Evolutionary conservation across 768 basidiomycete species (phyloP), one percentile per base, ranked within the genome.

Genomic region (Nidularia pulvinata): DNA sequence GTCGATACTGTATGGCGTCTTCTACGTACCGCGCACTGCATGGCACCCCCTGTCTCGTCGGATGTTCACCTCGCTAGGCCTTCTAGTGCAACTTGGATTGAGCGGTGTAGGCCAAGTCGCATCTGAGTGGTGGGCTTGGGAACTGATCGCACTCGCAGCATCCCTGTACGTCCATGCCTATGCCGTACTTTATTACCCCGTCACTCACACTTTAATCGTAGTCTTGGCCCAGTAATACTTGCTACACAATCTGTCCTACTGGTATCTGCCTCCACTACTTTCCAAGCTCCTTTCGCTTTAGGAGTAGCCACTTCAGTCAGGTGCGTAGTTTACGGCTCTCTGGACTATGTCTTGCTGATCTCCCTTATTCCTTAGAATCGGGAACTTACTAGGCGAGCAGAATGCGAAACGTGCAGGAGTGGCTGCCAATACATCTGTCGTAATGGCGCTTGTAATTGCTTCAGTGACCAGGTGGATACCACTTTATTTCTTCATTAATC

Each of bases 101-200:
- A 90, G 91, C 7, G 95, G 96, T 7, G 84, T 93, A 19, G 88
- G 85, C 0, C 93, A 94, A 67, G 88, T 84, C 3, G 92, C 91
- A 1, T 86, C 84, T 3, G 96, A 97, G 69, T 98, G 95, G 96
- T 98, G 95, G 94, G 88, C 89, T 37, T 96, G 96, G 96, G 95
- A 97, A 69, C 79, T 93, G 5, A 69, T 90, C 33, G 87, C 86
- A 22, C 72, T 83, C 1, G 79, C 76, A 5, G 82, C 82, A 3
- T 78, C 77, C 56, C 59, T 79, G 73, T 79, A 57, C 55, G 76
- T 44, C 7, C 11, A 19, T 1, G 34, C 32, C 32, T 42, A 33
- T 47, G 25, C 25, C 25, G 25, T 30, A 4, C 25, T 30, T 30
- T 30, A 30, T 30, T 30, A 30, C 25, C 25, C 4, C 25, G 25